Conservation (phyloP, 1,284 basidiomycete species). For the Rhodotorula sp. region DNA sequence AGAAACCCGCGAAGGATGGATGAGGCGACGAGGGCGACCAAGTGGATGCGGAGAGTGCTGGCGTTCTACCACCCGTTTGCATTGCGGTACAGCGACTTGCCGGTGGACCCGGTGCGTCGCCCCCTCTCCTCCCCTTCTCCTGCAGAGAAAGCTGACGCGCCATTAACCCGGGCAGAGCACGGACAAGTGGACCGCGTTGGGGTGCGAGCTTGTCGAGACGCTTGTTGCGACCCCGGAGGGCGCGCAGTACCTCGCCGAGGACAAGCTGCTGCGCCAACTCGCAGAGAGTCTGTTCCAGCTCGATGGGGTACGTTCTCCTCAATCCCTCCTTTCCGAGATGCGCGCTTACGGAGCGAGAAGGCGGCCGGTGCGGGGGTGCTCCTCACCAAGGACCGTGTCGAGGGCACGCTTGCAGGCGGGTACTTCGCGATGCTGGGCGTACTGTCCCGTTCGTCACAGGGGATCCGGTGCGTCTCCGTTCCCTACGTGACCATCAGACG, state of each 20-base stretch:
- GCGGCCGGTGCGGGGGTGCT: conserved; percentile 62
- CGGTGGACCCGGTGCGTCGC: conserved; percentile 61
- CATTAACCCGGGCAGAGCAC: conserved; percentile 54
- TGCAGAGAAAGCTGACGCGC: not conserved
- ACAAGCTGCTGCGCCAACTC: conserved; percentile 82
- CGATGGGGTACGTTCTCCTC: conserved; percentile 68
- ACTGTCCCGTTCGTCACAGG: conserved; percentile 81
- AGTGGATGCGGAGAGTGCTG: conserved; percentile 83
- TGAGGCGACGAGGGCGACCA: conserved; percentile 86
- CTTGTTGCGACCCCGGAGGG: conserved; percentile 83
- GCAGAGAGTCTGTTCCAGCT: conserved; percentile 86
- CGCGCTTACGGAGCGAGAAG: not conserved
- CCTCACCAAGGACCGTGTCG: conserved; percentile 79
- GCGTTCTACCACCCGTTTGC: conserved; percentile 90
- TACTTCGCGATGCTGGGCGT: conserved; percentile 96
- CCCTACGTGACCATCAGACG: no score
- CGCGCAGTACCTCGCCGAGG: conserved; percentile 77
- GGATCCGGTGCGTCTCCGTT: conserved; percentile 68
- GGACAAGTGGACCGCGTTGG: conserved; percentile 69
- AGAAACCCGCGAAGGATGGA: conserved; percentile 91
- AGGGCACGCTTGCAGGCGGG: conserved; percentile 81
- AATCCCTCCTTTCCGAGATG: not conserved
- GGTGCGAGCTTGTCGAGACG: conserved; percentile 77
- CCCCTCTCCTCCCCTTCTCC: not conserved
- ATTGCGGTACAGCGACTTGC: conserved; percentile 80